Percentiles rank a stretch among this genome's conserved stretches.
These are phyloP conservation scores for Astragalus membranaceus DNA, from an alignment of 306 rosid genomes.

Conservation along the genomic window DNA sequence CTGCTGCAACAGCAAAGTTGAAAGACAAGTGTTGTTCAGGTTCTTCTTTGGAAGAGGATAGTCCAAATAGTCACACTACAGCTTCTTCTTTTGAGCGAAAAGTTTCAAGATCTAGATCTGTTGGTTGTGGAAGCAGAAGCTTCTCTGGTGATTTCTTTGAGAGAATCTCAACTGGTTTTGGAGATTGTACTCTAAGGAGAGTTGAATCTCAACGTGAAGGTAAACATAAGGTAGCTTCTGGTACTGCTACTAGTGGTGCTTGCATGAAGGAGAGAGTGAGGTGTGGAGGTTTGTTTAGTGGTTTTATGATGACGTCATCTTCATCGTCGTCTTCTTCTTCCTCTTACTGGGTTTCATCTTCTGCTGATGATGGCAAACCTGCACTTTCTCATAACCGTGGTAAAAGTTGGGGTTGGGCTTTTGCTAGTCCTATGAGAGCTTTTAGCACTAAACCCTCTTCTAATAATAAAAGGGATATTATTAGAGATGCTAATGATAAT, in stretches of 20 bases:
- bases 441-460: constrained; percentile 50
- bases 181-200: constrained; percentile 85
- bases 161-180: constrained; percentile 95
- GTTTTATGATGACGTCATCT: constrained; percentile 73
- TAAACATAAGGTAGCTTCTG: constrained; percentile 28
- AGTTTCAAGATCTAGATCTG: constrained; percentile 94
- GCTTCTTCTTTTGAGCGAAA: constrained; percentile 77
- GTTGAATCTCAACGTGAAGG: constrained; percentile 93
- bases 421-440: constrained; percentile 94
- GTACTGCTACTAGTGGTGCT: neutral
- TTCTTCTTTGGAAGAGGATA: constrained; percentile 41
- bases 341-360: constrained; percentile 67
- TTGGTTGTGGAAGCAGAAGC: constrained; percentile 95
- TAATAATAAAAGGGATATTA: constrained; percentile 38
- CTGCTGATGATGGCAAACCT: constrained; percentile 47
- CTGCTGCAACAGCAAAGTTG: neutral
- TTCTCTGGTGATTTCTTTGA: constrained; percentile 93
- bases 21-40: constrained; percentile 22
- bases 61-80: constrained; percentile 35
- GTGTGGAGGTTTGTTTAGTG: constrained; percentile 84
- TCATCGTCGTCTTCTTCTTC: constrained; percentile 68
- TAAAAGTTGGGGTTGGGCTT: constrained; percentile 83
- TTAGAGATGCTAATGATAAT: constrained; percentile 46
- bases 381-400: constrained; percentile 37
- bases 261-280: constrained; percentile 71